Evolutionary conservation across 2,329 filamentous ascomycete species (phyloP), one percentile per base, ranked within the genome.

Genomic region (Microdochium paspali): DNA sequence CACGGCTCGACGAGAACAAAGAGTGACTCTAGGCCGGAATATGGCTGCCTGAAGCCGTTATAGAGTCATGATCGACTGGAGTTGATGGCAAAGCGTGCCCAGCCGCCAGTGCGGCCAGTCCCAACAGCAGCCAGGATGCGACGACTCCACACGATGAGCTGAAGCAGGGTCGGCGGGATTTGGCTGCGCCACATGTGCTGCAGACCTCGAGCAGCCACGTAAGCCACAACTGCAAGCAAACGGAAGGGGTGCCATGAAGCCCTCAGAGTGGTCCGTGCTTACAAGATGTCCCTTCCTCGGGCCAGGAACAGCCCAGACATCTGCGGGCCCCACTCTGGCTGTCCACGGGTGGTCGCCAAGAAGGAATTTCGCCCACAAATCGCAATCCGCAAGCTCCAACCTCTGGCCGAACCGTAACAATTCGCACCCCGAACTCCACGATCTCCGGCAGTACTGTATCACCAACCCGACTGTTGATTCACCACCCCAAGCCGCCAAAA

Each of bases 401-500:
- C 35, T 40, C 35, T 40, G 35, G 35, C n/a, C 20, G 23, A 40
- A 21, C 35, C 35, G 35, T 20, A 40, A 21, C 35, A 20, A 18
- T 40, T 40, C 35, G 35, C 35, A 40, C 18, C 35, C 6, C 15
- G 35, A 35, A 40, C 47, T 47, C 45, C 44, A 48, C 50, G 49
- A 50, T 40, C 23, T 21, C 43, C 47, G 45, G 45, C 18, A 40
- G 35, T 40, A n/a, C n/a, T n/a, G n/a, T n/a, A 20, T 40, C 35
- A 40, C 35, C 35, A 40, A 20, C 35, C 12, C 53, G 42, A 44
- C 44, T 49, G 49, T 51, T 47, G 48, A 46, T 49, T 56, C 58
- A 55, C 54, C 57, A 56, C 55, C 58, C 50, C 51, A 64, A 67
- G 70, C 77, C 74, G 76, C 74, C 87, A 95, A 77, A 74, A 98